Conservation (phyloP, 2,329 filamentous ascomycete species). For the Sporothrix protearum region DNA sequence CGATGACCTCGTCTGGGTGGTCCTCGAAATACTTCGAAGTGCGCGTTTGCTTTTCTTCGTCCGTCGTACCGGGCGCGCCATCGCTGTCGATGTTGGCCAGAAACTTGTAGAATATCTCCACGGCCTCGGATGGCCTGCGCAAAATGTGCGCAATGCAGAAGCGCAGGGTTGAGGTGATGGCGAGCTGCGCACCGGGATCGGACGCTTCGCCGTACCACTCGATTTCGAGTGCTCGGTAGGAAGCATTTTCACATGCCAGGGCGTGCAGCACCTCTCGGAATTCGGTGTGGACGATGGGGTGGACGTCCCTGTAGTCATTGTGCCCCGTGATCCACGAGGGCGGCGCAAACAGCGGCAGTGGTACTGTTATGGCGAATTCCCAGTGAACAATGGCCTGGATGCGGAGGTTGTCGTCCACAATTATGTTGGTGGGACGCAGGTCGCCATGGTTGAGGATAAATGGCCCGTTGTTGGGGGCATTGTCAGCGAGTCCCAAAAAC, state of each 20-base stretch:
- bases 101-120: slow-evolving; percentile 17
- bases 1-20: not conserved
- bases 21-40: slow-evolving; percentile 1
- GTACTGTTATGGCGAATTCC: slow-evolving; percentile 30
- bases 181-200: not conserved
- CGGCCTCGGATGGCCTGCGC: slow-evolving; percentile 12
- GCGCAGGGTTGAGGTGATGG: not conserved
- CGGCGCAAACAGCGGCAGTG: slow-evolving; percentile 25
- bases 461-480: slow-evolving; percentile 12
- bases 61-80: not conserved
- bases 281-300: not conserved
- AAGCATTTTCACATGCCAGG: not conserved
- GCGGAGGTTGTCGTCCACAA: slow-evolving; percentile 30
- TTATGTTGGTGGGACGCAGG: slow-evolving; percentile 30
- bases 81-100: not conserved
- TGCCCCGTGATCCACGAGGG: slow-evolving; percentile 28
- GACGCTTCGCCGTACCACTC: slow-evolving; percentile 17
- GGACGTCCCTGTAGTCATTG: not conserved
- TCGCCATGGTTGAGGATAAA: slow-evolving; percentile 32
- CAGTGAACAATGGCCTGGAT: slow-evolving; percentile 33
- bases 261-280: slow-evolving; percentile 13
- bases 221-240: not conserved
- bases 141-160: slow-evolving; percentile 21
- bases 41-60: not conserved
- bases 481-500: not conserved